Percentiles rank a stretch among this genome's conserved stretches.
Conservation (phyloP, 2,329 filamentous ascomycete genomes). For the Gnomoniopsis smithogilvyi region DNA sequence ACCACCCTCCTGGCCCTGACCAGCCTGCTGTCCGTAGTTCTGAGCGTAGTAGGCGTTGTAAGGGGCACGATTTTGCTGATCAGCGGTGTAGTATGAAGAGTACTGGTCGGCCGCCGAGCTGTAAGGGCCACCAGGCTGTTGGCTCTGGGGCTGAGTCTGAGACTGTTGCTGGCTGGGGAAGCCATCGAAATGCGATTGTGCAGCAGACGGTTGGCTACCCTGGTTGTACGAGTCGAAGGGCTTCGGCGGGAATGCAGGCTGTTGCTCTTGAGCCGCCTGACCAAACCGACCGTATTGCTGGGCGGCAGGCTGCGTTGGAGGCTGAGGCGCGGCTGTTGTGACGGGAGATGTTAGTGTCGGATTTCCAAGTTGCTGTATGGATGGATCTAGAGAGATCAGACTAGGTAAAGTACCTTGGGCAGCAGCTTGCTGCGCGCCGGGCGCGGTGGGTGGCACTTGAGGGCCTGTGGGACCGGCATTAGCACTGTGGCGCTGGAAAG, state of each 20-base stretch:
- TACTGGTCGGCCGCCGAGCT: constrained; percentile 77
- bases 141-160: constrained; percentile 53
- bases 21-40: constrained; percentile 69
- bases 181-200: constrained; percentile 58
- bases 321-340: constrained; percentile 45
- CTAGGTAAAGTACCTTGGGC: constrained; percentile 33
- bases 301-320: constrained; percentile 50
- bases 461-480: constrained; percentile 4
- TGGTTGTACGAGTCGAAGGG: constrained; percentile 77
- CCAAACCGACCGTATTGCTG: constrained; percentile 70
- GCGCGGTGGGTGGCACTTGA: constrained; percentile 28
- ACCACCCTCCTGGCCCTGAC: constrained; percentile 54
- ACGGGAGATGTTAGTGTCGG: constrained; percentile 29
- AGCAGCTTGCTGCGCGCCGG: constrained; percentile 29
- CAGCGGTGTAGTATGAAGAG: constrained; percentile 80
- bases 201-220: constrained; percentile 37
- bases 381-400: constrained; percentile 10
- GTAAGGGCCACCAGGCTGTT: constrained; percentile 62
- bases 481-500: constrained; percentile 3
- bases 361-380: constrained; percentile 4
- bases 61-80: constrained; percentile 66
- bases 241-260: constrained; percentile 66
- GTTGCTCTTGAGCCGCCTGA: constrained; percentile 59
- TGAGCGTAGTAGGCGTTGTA: constrained; percentile 76
- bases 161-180: constrained; percentile 58